Evolutionary conservation across 2,329 filamentous ascomycete species (phyloP), one percentile per base, ranked within the genome.

Genomic region (Amylocarpus encephaloides): DNA sequence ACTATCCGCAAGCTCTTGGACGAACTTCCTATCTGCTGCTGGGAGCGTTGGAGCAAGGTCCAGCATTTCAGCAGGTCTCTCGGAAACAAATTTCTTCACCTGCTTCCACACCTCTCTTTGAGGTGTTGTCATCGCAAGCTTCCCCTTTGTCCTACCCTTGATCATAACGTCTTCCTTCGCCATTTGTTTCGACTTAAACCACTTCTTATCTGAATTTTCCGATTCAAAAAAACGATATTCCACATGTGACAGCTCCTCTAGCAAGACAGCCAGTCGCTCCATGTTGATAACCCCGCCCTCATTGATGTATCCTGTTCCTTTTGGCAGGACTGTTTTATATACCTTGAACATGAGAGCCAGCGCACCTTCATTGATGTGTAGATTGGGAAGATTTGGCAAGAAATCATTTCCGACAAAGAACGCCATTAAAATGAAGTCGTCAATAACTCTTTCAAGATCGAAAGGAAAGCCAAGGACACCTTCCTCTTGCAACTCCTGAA

Each of bases 351-450:
- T 98, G 65, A 93, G 85, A 19, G 92, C 88, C 68, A 98, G 73
- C 18, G 94, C 93, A 58, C 93, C 94, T 70, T 98, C 94, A 69
- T 98, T 98, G 70, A 98, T 98, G 70, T 98, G 93, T 58, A 98
- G 72, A 64, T 94, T 88, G 5, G 94, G 94, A 51, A 98, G 76
- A 70, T 98, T 96, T 2, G 93, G 93, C 68, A 98, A 78, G 73
- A 98, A 98, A 78, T 98, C 93, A 70, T 98, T 98, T 66, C 93
- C 93, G 63, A 98, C 89, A 69, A 98, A 98, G 73, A 98, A 98
- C 43, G 91, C 92, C 90, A 98, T 96, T 54, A 98, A 80, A 66
- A 98, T 97, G 70, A 98, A 98, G 74, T 98, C 93, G 67, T 98
- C 93, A 71, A 98, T 97, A 64, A 98, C 83, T 57, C 86, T 82